Conservation (phyloP, 2,329 filamentous ascomycete genomes). For the Aspergillus latus region DNA sequence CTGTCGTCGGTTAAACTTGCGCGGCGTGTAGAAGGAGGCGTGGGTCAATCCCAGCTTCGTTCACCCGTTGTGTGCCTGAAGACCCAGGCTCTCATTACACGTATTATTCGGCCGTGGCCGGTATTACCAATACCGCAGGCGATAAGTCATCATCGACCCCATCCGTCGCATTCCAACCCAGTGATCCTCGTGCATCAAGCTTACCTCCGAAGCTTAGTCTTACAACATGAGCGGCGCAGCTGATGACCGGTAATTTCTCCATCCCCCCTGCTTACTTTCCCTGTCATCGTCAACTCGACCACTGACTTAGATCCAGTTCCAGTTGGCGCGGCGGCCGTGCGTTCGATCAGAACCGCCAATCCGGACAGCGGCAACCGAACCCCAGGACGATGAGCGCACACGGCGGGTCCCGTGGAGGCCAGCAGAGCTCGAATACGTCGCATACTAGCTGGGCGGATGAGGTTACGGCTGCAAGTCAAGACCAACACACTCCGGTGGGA, state of each 20-base stretch:
- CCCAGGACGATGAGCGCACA: conserved; percentile 35
- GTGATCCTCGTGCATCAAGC: conserved; percentile 5
- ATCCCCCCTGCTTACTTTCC: neutral
- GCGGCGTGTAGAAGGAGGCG: conserved; percentile 14
- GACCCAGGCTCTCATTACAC: neutral
- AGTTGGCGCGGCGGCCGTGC: conserved; percentile 44
- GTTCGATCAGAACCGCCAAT: conserved; percentile 38
- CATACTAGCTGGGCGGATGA: conserved; percentile 31
- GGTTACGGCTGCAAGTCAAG: conserved; percentile 26
- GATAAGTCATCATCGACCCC: neutral
- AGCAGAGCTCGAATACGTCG: conserved; percentile 23
- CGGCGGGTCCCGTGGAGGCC: conserved; percentile 32
- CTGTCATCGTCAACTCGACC: neutral
- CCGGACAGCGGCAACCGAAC: conserved; percentile 37
- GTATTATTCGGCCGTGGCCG: neutral
- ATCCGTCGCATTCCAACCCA: conserved; percentile 10
- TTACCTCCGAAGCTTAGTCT: conserved; percentile 7
- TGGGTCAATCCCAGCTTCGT: conserved; percentile 7
- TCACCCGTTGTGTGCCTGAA: conserved; percentile 12
- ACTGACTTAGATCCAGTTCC: conserved; percentile 26
- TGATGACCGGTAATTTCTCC: conserved; percentile 35
- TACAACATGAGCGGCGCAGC: conserved; percentile 29
- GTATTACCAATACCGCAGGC: neutral
- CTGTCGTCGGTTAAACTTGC: conserved; percentile 5
- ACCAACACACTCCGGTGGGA: conserved; percentile 44